Conservation (phyloP, 2,329 filamentous ascomycete genomes). For the Phaeosphaeriaceae sp. region DNA sequence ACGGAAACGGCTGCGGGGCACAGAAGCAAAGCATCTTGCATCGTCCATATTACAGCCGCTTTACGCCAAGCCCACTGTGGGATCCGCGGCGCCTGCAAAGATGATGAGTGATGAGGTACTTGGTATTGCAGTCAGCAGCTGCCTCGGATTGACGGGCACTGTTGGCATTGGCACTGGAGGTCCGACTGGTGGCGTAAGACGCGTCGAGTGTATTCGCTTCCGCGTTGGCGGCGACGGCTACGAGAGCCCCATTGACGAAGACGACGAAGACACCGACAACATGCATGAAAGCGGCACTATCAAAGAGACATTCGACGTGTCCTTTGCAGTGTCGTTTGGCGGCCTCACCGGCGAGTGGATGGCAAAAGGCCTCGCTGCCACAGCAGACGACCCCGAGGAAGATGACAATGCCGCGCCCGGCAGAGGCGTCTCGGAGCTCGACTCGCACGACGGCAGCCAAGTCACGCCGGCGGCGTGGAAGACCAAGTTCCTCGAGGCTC, state of each 20-base stretch:
- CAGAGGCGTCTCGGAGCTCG: slow-evolving; percentile 12
- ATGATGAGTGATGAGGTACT: slow-evolving; percentile 46
- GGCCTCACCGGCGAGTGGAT: slow-evolving; percentile 52
- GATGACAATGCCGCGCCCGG: neutral
- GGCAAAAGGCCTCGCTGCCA: slow-evolving; percentile 47
- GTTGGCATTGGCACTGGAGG: slow-evolving; percentile 49
- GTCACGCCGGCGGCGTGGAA: slow-evolving; percentile 40
- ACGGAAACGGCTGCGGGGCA: slow-evolving; percentile 51
- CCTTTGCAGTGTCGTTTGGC: slow-evolving; percentile 52
- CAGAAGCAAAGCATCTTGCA: slow-evolving; percentile 56
- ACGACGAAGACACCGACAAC: slow-evolving; percentile 40
- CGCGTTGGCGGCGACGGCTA: slow-evolving; percentile 50
- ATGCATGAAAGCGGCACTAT: slow-evolving; percentile 25
- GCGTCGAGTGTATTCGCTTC: slow-evolving; percentile 52
- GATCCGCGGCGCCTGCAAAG: slow-evolving; percentile 31
- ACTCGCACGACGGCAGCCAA: slow-evolving; percentile 16
- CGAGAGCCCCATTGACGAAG: slow-evolving; percentile 50
- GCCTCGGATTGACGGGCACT: slow-evolving; percentile 45
- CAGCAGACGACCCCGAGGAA: slow-evolving; percentile 9
- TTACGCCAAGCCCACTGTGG: slow-evolving; percentile 36
- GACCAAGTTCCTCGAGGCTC: slow-evolving; percentile 41
- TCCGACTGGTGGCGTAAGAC: slow-evolving; percentile 42
- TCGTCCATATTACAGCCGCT: slow-evolving; percentile 51
- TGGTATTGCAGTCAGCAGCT: slow-evolving; percentile 51
- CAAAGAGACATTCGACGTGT: slow-evolving; percentile 53